Conservation (phyloP, 148 eudicot genomes). For the Silene uniflora region DNA sequence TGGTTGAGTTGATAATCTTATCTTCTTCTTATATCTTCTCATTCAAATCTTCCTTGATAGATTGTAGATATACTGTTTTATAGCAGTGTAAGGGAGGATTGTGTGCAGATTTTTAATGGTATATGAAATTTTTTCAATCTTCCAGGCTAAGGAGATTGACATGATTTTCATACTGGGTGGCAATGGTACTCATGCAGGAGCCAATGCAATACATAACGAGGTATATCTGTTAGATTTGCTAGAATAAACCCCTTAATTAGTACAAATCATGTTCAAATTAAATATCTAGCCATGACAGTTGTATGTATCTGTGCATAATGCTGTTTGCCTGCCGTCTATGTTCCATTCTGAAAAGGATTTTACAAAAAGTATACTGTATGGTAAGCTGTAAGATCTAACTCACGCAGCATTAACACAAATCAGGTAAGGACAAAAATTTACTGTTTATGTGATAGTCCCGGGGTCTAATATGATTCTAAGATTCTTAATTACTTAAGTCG, state of each 20-base stretch:
- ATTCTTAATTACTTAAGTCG: too few species aligned
- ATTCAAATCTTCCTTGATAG: not conserved
- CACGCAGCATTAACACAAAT: too few species aligned
- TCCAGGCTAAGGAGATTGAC: conserved; percentile 47
- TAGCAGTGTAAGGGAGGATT: not conserved
- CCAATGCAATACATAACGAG: conserved; percentile 45
- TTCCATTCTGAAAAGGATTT: too few species aligned
- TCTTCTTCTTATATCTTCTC: not conserved
- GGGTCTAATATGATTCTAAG: too few species aligned
- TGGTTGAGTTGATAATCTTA: not conserved
- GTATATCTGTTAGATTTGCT: conserved; percentile 17
- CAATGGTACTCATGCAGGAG: conserved; percentile 53
- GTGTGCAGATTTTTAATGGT: not conserved
- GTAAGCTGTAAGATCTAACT: too few species aligned
- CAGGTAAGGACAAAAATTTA: too few species aligned
- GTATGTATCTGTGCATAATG: not conserved
- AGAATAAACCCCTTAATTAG: too few species aligned
- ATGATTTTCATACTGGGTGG: conserved; percentile 55
- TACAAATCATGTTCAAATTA: not conserved
- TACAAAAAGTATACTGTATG: too few species aligned
- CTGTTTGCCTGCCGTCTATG: too few species aligned
- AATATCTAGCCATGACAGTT: too few species aligned
- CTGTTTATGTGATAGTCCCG: too few species aligned
- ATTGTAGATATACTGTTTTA: not conserved
- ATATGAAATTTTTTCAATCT: not conserved